phyloP scores from a whole-genome alignment of 208 protist species.

The Crithidia thermophila region DNA sequence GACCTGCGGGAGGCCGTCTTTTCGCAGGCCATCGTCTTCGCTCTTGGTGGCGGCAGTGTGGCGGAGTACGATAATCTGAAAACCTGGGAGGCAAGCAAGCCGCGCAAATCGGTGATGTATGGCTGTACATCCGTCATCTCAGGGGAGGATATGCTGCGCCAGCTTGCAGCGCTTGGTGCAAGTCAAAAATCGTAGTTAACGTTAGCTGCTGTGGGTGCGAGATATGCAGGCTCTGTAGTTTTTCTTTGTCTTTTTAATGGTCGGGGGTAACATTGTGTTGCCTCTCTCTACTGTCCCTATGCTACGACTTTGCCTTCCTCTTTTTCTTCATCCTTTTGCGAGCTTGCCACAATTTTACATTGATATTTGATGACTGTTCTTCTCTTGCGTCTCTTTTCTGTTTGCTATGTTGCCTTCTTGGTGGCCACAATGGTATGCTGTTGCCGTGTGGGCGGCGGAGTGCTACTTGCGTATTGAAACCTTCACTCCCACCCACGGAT shows the following conservation, averaged over 20 bases:
- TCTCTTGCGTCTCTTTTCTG: no score
- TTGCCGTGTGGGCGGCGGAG: no score
- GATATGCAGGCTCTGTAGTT: background rate
- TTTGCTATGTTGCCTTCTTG: no score
- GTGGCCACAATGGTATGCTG: no score
- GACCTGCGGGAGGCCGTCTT: conserved; percentile 69
- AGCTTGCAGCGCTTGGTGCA: conserved; percentile 65
- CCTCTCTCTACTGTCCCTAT: no score
- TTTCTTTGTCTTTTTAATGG: background rate
- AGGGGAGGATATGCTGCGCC: conserved; percentile 77
- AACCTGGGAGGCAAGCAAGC: conserved; percentile 72
- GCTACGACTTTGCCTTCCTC: no score
- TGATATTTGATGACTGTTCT: no score
- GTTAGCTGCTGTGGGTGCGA: background rate
- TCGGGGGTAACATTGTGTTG: no score
- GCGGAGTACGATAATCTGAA: conserved; percentile 92
- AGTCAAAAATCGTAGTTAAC: conserved; percentile 11
- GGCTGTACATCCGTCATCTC: conserved; percentile 82
- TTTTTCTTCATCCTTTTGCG: no score
- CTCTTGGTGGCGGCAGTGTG: conserved; percentile 81
- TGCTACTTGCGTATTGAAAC: no score
- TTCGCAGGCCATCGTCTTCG: conserved; percentile 90
- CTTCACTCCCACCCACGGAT: no score
- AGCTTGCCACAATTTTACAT: no score
- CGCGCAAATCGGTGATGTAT: conserved; percentile 84